phyloP scores from a whole-genome alignment of 176 grass and related monocot genomes.

The Areca catechu region DNA sequence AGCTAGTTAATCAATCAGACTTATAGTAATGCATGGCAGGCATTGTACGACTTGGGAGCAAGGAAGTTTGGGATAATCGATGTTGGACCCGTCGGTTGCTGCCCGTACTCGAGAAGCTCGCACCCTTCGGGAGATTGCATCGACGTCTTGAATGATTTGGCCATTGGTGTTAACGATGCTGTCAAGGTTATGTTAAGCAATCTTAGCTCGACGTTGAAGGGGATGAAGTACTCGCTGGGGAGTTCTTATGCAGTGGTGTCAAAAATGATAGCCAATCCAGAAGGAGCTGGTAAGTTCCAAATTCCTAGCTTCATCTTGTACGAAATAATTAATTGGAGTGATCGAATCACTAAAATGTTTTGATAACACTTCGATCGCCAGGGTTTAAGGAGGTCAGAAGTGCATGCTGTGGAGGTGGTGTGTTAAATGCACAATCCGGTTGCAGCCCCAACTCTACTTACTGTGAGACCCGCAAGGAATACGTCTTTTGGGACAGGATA shows the following conservation, averaged over 20 bases:
- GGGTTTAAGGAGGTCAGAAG: conserved; percentile 51
- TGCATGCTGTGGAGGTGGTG: conserved; percentile 57
- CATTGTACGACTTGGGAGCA: conserved; percentile 43
- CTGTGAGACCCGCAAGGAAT: conserved; percentile 35
- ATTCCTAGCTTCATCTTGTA: not conserved
- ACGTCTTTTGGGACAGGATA: conserved; percentile 46
- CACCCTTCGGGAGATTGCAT: conserved; percentile 32
- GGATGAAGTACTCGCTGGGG: conserved; percentile 53
- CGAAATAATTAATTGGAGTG: not conserved
- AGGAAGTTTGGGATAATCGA: conserved; percentile 57
- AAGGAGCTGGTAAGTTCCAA: conserved; percentile 21
- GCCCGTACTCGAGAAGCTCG: conserved; percentile 25
- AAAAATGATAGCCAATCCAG: conserved; percentile 27
- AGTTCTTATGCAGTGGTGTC: conserved; percentile 44
- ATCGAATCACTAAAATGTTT: not conserved
- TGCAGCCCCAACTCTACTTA: conserved; percentile 48
- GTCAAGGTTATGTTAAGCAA: conserved; percentile 22
- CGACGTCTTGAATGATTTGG: conserved; percentile 34
- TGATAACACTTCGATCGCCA: not conserved
- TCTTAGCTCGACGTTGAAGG: conserved; percentile 38
- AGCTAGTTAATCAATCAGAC: no score
- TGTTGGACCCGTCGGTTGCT: conserved; percentile 42
- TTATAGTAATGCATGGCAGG: no score
- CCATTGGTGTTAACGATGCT: conserved; percentile 43
- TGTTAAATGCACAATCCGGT: conserved; percentile 34